Percentiles rank a stretch among this genome's conserved stretches.
Evolutionary conservation across 1,284 basidiomycete species (phyloP).

Genomic region (Apiotrichum gracile): DNA sequence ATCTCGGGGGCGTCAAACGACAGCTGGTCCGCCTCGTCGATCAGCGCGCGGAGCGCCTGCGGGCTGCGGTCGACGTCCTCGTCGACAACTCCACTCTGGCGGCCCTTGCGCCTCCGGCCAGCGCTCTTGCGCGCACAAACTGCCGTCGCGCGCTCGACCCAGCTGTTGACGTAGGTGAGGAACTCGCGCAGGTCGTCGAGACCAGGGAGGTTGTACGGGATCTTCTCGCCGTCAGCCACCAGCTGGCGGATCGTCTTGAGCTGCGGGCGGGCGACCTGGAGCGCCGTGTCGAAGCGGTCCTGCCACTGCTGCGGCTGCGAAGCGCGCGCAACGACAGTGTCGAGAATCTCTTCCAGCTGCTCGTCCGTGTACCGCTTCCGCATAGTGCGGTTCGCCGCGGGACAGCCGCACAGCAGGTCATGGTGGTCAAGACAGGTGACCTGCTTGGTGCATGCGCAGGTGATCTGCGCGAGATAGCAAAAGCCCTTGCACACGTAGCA

Average conservation of each 20-base stretch:
- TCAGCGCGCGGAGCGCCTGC: slow-evolving; percentile 24
- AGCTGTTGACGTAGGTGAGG: slow-evolving; percentile 71
- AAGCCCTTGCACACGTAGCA: slow-evolving; percentile 90
- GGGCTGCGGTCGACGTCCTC: slow-evolving; percentile 30
- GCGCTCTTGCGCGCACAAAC: slow-evolving; percentile 34
- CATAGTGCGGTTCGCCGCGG: slow-evolving; percentile 58
- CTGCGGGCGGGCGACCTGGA: slow-evolving; percentile 65
- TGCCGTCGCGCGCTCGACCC: slow-evolving; percentile 54
- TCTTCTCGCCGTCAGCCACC: slow-evolving; percentile 78
- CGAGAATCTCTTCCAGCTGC: slow-evolving; percentile 63
- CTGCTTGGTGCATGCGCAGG: slow-evolving; percentile 65
- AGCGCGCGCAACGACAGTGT: slow-evolving; percentile 65
- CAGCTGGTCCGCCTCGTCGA: slow-evolving; percentile 33
- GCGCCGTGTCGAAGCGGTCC: slow-evolving; percentile 60
- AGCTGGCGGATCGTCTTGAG: slow-evolving; percentile 70
- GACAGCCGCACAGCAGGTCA: slow-evolving; percentile 67
- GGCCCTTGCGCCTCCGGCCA: slow-evolving; percentile 28
- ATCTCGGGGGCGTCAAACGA: slow-evolving; percentile 46
- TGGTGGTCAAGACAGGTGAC: slow-evolving; percentile 85
- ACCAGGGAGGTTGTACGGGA: slow-evolving; percentile 68
- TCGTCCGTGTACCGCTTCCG: slow-evolving; percentile 77
- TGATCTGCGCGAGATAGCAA: slow-evolving; percentile 91
- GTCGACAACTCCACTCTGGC: slow-evolving; percentile 21
- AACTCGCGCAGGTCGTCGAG: slow-evolving; percentile 67
- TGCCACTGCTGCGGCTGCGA: slow-evolving; percentile 70